Base-by-base conservation (phyloP, 2,329 filamentous ascomycete species). In the Stachybotrys echinatus region DNA sequence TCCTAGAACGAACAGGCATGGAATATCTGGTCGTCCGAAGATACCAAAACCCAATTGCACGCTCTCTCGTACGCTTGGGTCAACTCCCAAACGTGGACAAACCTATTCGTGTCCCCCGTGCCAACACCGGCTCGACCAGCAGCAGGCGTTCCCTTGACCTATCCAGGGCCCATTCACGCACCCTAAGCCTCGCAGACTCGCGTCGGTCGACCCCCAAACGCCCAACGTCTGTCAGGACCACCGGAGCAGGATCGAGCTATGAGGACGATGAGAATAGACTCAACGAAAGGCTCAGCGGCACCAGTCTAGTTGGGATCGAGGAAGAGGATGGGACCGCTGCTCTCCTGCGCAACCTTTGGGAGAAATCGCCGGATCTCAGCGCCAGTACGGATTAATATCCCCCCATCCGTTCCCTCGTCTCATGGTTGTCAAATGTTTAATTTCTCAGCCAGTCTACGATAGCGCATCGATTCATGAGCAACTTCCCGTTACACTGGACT, bases 1-100 rank as follows among this genome's bases (percentile, higher is more conserved):
- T 86, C 45, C 76, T 89, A 48, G 85, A 89, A 62, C 77, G 83
- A 44, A 87, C 85, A 1, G 83, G 83, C 17, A 80, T 87, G 66
- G 86, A 89, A 61, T 89, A 89, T 63, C 75, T 84, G n/a, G 85
- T 88, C 8, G 84, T 90, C 31, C 78, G 85, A 48, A 75, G 87
- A 42, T 86, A 86, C 61, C 84, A 88, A 59, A 87, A 88, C 57
- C 85, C 87, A 0, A 75, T 89, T 18, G 81, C 79, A 5, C 77
- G 85, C 43, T 85, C 84, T 1, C 68, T 89, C 18, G 66, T 66
- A 39, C 67, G 72, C 4, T 61, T 74, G 6, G 60, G 61, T 31
- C 61, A 74, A 23, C 72, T 83, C 1, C 76, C 80, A 0, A 77
- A 76, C 7, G 64, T 71, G 23, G 73, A 81, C 48, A 79, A 74